Base-by-base conservation (phyloP, 768 basidiomycete genomes). In the Glaciozyma martinii region DNA sequence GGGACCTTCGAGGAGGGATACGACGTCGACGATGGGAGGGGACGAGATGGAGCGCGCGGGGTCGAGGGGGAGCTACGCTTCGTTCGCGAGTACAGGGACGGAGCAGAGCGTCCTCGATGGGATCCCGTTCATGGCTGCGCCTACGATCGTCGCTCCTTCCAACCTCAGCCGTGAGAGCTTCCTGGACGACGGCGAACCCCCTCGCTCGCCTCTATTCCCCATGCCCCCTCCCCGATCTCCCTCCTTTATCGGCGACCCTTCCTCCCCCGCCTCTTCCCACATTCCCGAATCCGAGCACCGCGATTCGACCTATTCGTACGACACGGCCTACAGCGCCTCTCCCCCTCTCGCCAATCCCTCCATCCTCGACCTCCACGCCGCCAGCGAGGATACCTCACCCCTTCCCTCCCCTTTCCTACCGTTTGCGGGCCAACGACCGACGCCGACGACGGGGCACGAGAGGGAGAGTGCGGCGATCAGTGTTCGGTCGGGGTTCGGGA, bases 331-430 rank as follows among this genome's bases (percentile, higher is more conserved):
- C 46, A 7, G 27, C 37, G 56, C 60, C 16, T 32, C n/a, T 62
- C 29, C 21, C 47, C 19, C 47, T 40, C 29, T 30, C 61, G 19
- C 59, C 32, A 23, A 37, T 65, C 43, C 56, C 44, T 18, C 33
- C 56, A 19, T 30, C 29, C 32, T 37, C 55, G 37, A 42, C 40
- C 42, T 42, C 37, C 32, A 23, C 43, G 25, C n/a, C 44, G 15
- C 5, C 19, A 33, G 42, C 1, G 54, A 53, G 18, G 67, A 63
- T 19, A 56, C 61, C 40, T 62, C 60, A 21, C 61, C 71, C 3
- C 65, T 71, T 9, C 70, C 70, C 1, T 63, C 65, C 0, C 73
- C 73, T 3, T 65, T 65, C 60, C 61, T 70, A 19, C 73, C 71
- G 5, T 71, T 71, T 52, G 70, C 68, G 15, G 61, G 65, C 8